Conservation (phyloP, 805 yeast genomes). For the Isabelozyma pseudorhagii region DNA sequence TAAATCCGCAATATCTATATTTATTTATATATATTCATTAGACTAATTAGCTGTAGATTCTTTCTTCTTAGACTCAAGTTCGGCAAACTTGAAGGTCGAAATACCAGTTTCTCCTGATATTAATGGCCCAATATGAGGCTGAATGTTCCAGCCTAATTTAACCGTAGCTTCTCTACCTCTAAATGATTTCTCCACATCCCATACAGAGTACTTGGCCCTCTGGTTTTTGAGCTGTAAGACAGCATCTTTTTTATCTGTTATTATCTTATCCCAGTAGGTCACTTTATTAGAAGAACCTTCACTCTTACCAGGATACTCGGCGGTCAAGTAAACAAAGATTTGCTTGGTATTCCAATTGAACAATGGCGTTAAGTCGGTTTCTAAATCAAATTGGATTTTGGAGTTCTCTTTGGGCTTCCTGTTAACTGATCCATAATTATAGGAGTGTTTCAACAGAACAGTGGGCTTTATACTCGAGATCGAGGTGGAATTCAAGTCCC, state of each 20-base stretch:
- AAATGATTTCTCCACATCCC: constrained; percentile 72
- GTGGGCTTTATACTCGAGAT: constrained; percentile 32
- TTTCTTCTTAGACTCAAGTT: constrained; percentile 7
- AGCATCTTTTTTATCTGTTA: constrained; percentile 58
- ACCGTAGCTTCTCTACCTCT: constrained; percentile 64
- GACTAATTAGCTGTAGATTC: constrained; percentile 1
- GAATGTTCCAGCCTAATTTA: constrained; percentile 84
- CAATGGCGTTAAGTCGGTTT: constrained; percentile 68
- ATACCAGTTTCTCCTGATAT: constrained; percentile 55
- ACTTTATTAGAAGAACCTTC: constrained; percentile 56
- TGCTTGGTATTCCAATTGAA: constrained; percentile 98
- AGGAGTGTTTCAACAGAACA: constrained; percentile 50
- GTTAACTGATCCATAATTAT: constrained; percentile 63
- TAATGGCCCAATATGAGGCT: constrained; percentile 85
- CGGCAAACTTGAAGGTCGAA: constrained; percentile 29
- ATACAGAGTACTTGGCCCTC: constrained; percentile 76
- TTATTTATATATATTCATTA: too few species aligned
- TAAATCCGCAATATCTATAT: neutral
- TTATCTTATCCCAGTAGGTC: constrained; percentile 88
- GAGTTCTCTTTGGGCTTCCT: constrained; percentile 76
- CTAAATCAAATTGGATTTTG: constrained; percentile 67
- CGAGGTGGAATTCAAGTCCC: constrained; percentile 36
- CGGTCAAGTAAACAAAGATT: constrained; percentile 86
- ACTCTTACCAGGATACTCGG: constrained; percentile 63
- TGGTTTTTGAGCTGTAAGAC: constrained; percentile 46